These are phyloP conservation scores for Paraphaeosphaeria sporulosa DNA, from an alignment of 2,329 filamentous ascomycete genomes.

Conservation along the genomic window DNA sequence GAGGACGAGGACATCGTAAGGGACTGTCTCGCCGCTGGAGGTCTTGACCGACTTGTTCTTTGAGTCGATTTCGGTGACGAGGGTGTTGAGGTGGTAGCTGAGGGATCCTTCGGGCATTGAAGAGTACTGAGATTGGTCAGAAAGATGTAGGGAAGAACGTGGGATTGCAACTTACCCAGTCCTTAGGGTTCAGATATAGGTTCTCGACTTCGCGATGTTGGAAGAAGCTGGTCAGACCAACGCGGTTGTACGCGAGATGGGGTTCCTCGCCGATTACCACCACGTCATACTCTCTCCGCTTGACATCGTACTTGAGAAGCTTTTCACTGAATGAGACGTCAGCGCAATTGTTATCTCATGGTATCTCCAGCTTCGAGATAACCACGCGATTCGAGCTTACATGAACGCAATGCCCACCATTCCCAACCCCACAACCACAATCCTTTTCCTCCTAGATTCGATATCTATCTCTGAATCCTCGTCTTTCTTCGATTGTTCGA, in stretches of 20 bases:
- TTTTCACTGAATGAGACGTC: constrained; percentile 72
- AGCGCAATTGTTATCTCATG: background rate
- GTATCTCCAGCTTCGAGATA: background rate
- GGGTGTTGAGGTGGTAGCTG: constrained; percentile 77
- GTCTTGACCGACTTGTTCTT: constrained; percentile 72
- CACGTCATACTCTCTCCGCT: constrained; percentile 77
- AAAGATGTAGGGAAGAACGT: background rate
- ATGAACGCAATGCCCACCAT: constrained; percentile 94
- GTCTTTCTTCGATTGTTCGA: constrained; percentile 40
- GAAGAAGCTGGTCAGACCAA: constrained; percentile 89
- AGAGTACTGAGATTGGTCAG: constrained; percentile 62
- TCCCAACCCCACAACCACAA: constrained; percentile 86
- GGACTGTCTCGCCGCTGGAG: constrained; percentile 71
- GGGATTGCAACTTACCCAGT: constrained; percentile 72
- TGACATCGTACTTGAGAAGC: constrained; percentile 81
- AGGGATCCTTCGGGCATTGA: constrained; percentile 72
- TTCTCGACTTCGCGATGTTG: constrained; percentile 85
- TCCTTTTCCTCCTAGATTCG: constrained; percentile 62
- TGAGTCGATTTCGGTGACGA: constrained; percentile 72
- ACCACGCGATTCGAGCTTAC: constrained; percentile 58
- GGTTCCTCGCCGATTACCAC: constrained; percentile 88
- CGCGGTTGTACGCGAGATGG: constrained; percentile 89
- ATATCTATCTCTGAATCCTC: constrained; percentile 39
- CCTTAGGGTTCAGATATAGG: constrained; percentile 82
- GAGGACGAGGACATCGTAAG: constrained; percentile 82